These are phyloP conservation scores for Pleomassaria siparia DNA, from an alignment of 2,329 filamentous ascomycete species.

Conservation along the genomic window DNA sequence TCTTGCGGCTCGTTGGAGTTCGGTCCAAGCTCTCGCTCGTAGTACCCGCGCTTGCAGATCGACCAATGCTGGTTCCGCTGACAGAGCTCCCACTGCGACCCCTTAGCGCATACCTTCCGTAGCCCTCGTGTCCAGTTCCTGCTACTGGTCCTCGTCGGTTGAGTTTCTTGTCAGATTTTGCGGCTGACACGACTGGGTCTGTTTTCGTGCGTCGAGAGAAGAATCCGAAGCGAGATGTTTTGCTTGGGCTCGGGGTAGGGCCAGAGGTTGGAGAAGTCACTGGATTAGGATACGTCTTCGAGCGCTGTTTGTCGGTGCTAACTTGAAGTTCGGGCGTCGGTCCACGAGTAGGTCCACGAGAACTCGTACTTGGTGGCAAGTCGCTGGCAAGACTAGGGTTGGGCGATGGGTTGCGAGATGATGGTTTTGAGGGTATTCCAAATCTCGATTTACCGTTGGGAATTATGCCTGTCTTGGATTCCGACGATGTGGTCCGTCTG, in stretches of 20 bases:
- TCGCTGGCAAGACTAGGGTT: constrained; percentile 34
- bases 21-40: constrained; percentile 37
- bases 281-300: constrained; percentile 45
- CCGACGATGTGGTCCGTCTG: constrained; percentile 53
- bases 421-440: constrained; percentile 32
- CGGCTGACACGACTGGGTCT: constrained; percentile 51
- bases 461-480: constrained; percentile 34
- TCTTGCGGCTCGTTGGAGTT: constrained; percentile 44
- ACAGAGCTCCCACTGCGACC: constrained; percentile 65
- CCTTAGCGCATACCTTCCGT: constrained; percentile 66
- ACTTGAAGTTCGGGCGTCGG: constrained; percentile 44
- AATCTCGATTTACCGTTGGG: constrained; percentile 23
- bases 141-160: constrained; percentile 76
- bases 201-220: constrained; percentile 74
- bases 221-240: constrained; percentile 71
- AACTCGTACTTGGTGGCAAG: constrained; percentile 22
- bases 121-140: constrained; percentile 92
- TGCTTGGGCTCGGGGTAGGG: constrained; percentile 54
- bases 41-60: constrained; percentile 50
- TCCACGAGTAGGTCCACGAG: constrained; percentile 32
- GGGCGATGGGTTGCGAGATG: constrained; percentile 42
- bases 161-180: constrained; percentile 60
- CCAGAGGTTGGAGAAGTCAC: constrained; percentile 6
- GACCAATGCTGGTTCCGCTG: constrained; percentile 51
- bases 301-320: constrained; percentile 33